phyloP scores from a whole-genome alignment of 2,329 filamentous ascomycete genomes.

The Penicillium sp. region DNA sequence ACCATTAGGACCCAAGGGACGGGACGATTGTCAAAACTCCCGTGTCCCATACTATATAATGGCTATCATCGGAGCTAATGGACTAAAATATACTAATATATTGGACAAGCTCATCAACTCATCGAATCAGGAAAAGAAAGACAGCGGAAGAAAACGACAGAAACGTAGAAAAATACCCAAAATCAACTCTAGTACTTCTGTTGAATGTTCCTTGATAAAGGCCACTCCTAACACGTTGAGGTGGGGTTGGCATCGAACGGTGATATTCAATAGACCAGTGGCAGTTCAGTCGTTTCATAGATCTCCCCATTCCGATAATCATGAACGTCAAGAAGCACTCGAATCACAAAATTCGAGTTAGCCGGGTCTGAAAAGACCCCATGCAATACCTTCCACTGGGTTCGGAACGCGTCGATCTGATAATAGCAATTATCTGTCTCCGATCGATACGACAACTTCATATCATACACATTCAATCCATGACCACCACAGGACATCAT shows the following conservation, averaged over 20 bases:
- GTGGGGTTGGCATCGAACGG: background rate
- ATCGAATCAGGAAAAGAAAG: too few species aligned
- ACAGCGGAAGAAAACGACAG: too few species aligned
- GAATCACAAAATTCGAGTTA: background rate
- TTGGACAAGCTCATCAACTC: too few species aligned
- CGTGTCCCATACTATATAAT: too few species aligned
- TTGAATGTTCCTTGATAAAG: background rate
- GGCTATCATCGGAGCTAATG: too few species aligned
- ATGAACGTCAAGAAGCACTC: background rate
- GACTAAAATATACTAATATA: too few species aligned
- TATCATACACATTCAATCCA: background rate
- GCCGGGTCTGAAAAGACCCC: background rate
- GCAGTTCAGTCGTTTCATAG: background rate
- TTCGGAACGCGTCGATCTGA: background rate
- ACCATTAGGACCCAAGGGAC: too few species aligned
- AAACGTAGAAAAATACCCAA: background rate
- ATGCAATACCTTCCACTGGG: background rate
- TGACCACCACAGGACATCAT: background rate
- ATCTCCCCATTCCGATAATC: background rate
- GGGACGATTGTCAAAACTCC: too few species aligned
- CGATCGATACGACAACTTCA: background rate
- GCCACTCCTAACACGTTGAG: background rate
- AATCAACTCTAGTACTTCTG: background rate
- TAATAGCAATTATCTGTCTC: background rate
- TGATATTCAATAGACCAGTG: background rate